phyloP scores from a whole-genome alignment of 441 rosid genomes.

The Adansonia grandidieri region DNA sequence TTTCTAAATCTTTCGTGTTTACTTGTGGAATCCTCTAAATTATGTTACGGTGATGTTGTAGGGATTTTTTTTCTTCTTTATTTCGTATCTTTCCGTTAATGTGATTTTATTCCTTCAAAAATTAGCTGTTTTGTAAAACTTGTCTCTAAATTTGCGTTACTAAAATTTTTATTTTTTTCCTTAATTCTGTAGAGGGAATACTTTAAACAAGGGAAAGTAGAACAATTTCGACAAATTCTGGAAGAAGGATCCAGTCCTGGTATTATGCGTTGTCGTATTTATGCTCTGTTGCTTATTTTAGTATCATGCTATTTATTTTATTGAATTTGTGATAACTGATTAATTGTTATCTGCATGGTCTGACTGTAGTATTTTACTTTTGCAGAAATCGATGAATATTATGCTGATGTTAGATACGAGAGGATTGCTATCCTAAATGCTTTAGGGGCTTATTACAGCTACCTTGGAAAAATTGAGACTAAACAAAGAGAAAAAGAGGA shows the following conservation, averaged over 20 bases:
- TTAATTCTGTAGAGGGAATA: slow-evolving; percentile 79
- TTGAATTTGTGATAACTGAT: background rate
- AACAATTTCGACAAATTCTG: slow-evolving; percentile 90
- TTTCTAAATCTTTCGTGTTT: background rate
- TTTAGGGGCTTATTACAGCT: slow-evolving; percentile 88
- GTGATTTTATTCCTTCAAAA: background rate
- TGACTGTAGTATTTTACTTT: slow-evolving; percentile 17
- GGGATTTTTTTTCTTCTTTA: background rate
- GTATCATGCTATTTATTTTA: background rate
- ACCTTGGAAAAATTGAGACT: slow-evolving; percentile 91
- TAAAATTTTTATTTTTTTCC: background rate
- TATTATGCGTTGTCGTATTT: slow-evolving; percentile 29
- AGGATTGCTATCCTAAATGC: slow-evolving; percentile 97
- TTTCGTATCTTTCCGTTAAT: background rate
- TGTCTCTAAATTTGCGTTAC: slow-evolving; percentile 23
- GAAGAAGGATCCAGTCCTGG: slow-evolving; percentile 99
- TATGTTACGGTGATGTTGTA: background rate
- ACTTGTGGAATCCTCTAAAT: slow-evolving; percentile 1
- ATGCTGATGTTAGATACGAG: slow-evolving; percentile 95
- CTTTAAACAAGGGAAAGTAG: slow-evolving; percentile 92
- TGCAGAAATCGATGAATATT: slow-evolving; percentile 94
- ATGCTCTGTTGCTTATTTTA: background rate
- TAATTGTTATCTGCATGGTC: background rate
- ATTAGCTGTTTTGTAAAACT: background rate
- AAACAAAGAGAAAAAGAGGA: slow-evolving; percentile 92